Evolutionary conservation across 2,329 filamentous ascomycete genomes (phyloP).

Genomic region (Venturia asperata): DNA sequence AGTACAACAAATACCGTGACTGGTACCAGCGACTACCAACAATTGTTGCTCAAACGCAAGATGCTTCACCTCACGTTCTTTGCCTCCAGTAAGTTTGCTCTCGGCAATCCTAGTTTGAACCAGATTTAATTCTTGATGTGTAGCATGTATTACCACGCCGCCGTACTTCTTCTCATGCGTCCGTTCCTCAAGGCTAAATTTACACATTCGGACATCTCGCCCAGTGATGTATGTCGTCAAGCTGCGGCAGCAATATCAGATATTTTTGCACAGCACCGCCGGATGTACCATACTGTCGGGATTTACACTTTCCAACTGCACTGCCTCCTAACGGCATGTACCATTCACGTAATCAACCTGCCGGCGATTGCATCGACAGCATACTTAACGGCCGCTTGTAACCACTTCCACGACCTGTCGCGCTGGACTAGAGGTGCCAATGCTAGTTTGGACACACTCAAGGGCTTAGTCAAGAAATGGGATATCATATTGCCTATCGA

Average conservation of each 20-base stretch:
- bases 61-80: slow-evolving; percentile 64
- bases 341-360: slow-evolving; percentile 21
- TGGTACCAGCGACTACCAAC: slow-evolving; percentile 66
- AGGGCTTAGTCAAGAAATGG: slow-evolving; percentile 24
- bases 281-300: slow-evolving; percentile 30
- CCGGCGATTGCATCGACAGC: slow-evolving; percentile 35
- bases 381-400: slow-evolving; percentile 33
- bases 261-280: slow-evolving; percentile 37
- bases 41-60: slow-evolving; percentile 55
- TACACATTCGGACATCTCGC: slow-evolving; percentile 52
- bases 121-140: background rate
- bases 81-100: slow-evolving; percentile 49
- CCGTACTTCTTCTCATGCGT: slow-evolving; percentile 65
- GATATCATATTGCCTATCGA: slow-evolving; percentile 24
- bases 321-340: slow-evolving; percentile 20
- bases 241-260: slow-evolving; percentile 40
- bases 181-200: slow-evolving; percentile 60
- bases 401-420: slow-evolving; percentile 24
- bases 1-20: slow-evolving; percentile 59
- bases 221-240: slow-evolving; percentile 57
- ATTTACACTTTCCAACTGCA: slow-evolving; percentile 19
- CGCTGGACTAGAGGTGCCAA: slow-evolving; percentile 23
- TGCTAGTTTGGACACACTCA: slow-evolving; percentile 22
- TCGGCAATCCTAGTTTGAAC: slow-evolving; percentile 17
- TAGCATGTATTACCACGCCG: slow-evolving; percentile 61